phyloP scores from a whole-genome alignment of 1,284 basidiomycete species.

The Hemileccinum hortonii region DNA sequence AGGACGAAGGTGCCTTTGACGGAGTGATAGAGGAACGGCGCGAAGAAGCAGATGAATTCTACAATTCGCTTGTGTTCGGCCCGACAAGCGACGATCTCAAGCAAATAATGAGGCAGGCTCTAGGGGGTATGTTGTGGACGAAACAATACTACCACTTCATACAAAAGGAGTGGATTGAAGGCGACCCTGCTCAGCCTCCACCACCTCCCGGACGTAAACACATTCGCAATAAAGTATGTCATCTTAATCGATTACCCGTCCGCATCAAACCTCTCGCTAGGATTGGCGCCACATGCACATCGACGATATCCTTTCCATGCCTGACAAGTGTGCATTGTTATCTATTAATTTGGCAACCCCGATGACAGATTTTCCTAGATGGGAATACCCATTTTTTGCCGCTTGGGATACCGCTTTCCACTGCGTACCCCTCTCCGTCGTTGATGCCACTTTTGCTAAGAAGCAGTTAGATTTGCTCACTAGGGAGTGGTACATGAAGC shows the following conservation, averaged over 20 bases:
- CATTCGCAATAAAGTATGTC: conserved; percentile 74
- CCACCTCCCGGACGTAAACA: conserved; percentile 89
- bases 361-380: conserved; percentile 45
- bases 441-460: conserved; percentile 95
- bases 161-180: conserved; percentile 94
- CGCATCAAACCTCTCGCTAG: conserved; percentile 36
- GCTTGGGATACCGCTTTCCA: conserved; percentile 98
- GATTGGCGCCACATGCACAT: conserved; percentile 96
- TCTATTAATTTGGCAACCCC: not conserved
- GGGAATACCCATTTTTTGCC: conserved; percentile 98
- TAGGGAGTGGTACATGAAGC: conserved; percentile 99
- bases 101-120: conserved; percentile 96
- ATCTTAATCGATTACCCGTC: not conserved
- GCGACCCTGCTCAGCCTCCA: conserved; percentile 92
- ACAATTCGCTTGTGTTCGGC: conserved; percentile 75
- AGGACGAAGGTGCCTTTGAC: conserved; percentile 91
- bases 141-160: conserved; percentile 98
- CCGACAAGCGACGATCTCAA: conserved; percentile 89
- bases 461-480: conserved; percentile 96
- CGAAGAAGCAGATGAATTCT: conserved; percentile 96
- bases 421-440: conserved; percentile 93
- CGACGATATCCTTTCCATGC: conserved; percentile 97
- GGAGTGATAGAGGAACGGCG: conserved; percentile 85
- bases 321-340: conserved; percentile 73
- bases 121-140: conserved; percentile 98